Evolutionary conservation across 768 basidiomycete genomes (phyloP).

Genomic region (Boletus coccyginus): DNA sequence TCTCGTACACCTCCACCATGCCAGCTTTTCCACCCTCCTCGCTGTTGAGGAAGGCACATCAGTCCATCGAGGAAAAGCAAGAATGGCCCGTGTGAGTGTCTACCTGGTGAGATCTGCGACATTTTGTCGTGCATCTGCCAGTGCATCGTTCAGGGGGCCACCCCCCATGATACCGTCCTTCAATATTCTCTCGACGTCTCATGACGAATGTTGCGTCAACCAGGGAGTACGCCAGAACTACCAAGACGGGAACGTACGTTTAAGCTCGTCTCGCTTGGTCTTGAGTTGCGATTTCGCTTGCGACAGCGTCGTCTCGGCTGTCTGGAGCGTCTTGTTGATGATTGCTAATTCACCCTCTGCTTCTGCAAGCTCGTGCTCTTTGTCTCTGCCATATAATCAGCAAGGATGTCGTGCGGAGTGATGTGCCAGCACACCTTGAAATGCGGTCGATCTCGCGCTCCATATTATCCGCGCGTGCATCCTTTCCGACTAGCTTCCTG

Average conservation of each 20-base stretch:
- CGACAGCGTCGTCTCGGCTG: conserved; percentile 59
- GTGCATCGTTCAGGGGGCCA: conserved; percentile 43
- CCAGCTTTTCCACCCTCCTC: conserved; percentile 27
- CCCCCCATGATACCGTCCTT: conserved; percentile 40
- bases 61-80: background rate
- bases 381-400: conserved; percentile 46
- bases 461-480: conserved; percentile 61
- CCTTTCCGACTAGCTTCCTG: conserved; percentile 59
- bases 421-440: conserved; percentile 41
- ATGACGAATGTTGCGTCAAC: background rate
- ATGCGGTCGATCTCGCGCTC: conserved; percentile 68
- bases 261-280: conserved; percentile 60
- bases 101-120: conserved; percentile 23
- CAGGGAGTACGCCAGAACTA: background rate
- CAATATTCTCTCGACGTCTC: conserved; percentile 44
- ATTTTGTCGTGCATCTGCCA: conserved; percentile 36
- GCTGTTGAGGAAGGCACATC: conserved; percentile 8
- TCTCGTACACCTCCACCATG: conserved; percentile 49
- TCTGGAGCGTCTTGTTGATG: conserved; percentile 58
- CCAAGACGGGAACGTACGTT: conserved; percentile 39
- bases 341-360: conserved; percentile 32
- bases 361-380: conserved; percentile 56
- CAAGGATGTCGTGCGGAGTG: background rate
- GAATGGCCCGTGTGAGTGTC: background rate
- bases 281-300: conserved; percentile 60